phyloP scores from a whole-genome alignment of 495 filamentous ascomycete genomes.

The Daldinia childiae region DNA sequence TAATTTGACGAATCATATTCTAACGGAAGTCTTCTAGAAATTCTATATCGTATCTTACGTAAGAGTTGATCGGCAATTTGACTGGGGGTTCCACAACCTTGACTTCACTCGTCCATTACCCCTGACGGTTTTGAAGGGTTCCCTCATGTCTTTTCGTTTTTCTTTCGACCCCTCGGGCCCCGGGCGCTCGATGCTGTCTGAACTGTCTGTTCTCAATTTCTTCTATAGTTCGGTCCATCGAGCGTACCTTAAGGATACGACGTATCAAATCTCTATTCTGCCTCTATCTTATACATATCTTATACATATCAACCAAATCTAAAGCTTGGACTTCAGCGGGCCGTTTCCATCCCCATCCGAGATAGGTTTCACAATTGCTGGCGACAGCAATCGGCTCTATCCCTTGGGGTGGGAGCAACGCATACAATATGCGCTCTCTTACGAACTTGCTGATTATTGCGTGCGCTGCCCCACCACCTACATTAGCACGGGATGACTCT shows the following conservation, averaged over 20 bases:
- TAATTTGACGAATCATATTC: constrained; percentile 22
- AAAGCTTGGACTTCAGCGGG: constrained; percentile 6
- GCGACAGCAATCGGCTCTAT: background rate
- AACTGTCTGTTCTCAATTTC: background rate
- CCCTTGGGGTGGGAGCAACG: background rate
- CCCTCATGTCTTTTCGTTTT: constrained; percentile 6
- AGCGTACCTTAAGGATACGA: constrained; percentile 3
- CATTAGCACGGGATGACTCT: background rate
- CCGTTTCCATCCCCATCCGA: background rate
- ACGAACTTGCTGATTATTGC: background rate
- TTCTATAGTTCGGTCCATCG: constrained; percentile 5
- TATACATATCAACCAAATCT: constrained; percentile 1
- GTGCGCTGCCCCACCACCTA: constrained; percentile 2
- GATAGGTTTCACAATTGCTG: background rate
- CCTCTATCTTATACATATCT: background rate
- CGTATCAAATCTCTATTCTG: constrained; percentile 1
- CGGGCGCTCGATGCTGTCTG: constrained; percentile 8
- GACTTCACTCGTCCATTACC: constrained; percentile 22
- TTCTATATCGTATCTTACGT: constrained; percentile 25
- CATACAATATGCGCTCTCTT: constrained; percentile 2
- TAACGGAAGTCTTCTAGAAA: constrained; percentile 31
- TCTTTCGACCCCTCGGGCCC: background rate
- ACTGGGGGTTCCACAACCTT: constrained; percentile 13
- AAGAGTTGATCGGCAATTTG: constrained; percentile 22
- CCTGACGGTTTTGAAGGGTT: constrained; percentile 7